These are phyloP conservation scores for Myochromella boudieri DNA, from an alignment of 768 basidiomycete species.

Conservation along the genomic window DNA sequence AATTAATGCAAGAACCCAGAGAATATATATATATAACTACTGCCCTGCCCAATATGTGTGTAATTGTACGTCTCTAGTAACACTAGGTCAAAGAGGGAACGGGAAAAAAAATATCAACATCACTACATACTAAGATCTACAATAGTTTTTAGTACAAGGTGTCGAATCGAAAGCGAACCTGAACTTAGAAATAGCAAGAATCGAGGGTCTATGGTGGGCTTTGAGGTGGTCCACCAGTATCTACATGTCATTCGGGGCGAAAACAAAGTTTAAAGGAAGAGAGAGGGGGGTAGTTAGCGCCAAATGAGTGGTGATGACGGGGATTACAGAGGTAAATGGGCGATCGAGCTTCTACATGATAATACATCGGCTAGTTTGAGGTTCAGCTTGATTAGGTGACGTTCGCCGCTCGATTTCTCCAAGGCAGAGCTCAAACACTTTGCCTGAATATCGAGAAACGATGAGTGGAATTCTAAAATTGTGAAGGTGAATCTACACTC, in stretches of 20 bases:
- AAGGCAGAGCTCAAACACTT: conserved; percentile 83
- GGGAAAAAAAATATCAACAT: background rate
- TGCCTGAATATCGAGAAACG: conserved; percentile 41
- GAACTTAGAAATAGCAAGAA: no score
- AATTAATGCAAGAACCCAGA: no score
- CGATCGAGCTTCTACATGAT: conserved; percentile 34
- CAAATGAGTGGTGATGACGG: conserved; percentile 5
- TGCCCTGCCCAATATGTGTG: no score
- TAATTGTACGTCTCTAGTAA: no score
- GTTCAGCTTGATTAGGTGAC: conserved; percentile 48
- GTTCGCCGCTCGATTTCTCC: conserved; percentile 78
- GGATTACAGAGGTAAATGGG: background rate
- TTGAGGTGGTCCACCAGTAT: background rate
- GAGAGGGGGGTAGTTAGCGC: background rate
- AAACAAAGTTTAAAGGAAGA: conserved; percentile 1
- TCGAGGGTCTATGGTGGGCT: no score
- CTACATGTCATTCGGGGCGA: conserved; percentile 5
- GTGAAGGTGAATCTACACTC: conserved; percentile 32
- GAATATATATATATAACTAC: no score
- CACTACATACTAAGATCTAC: background rate
- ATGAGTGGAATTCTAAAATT: conserved; percentile 1
- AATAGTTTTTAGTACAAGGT: background rate
- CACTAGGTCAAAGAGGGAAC: no score
- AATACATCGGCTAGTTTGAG: conserved; percentile 35
- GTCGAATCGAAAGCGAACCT: background rate